Evolutionary conservation across 2,329 filamentous ascomycete genomes (phyloP).

Genomic region (Teratosphaeria zuluensis): DNA sequence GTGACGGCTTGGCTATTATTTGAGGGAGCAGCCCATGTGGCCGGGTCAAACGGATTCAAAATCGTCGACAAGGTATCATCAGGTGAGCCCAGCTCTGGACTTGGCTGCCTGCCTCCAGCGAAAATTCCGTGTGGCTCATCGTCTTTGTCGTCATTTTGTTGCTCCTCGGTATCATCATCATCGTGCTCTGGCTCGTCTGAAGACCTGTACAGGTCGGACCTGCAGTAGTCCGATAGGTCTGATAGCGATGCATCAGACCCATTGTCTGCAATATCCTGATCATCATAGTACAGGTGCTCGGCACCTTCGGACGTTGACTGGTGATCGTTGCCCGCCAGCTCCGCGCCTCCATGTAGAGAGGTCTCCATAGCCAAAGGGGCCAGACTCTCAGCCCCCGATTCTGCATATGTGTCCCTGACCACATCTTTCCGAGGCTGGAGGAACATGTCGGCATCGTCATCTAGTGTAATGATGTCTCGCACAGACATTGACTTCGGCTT

Average conservation of each 20-base stretch:
- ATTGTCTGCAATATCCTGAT: constrained; percentile 7
- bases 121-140: background rate
- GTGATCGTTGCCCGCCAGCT: background rate
- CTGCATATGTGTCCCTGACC: constrained; percentile 8
- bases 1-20: background rate
- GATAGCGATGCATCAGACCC: constrained; percentile 2
- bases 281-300: constrained; percentile 5
- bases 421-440: background rate
- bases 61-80: background rate
- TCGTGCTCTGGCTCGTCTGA: constrained; percentile 4
- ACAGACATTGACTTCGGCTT: background rate
- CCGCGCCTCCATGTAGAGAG: background rate
- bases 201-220: background rate
- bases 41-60: background rate
- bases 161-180: background rate
- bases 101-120: background rate
- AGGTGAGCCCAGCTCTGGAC: background rate
- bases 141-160: background rate
- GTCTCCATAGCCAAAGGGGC: background rate
- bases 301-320: background rate
- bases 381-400: constrained; percentile 3
- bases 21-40: background rate
- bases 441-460: constrained; percentile 8
- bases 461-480: constrained; percentile 6
- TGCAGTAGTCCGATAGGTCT: background rate